phyloP scores from a whole-genome alignment of 1,139 yeast genomes.

The Hyphopichia wangnamkhiaoensis region DNA sequence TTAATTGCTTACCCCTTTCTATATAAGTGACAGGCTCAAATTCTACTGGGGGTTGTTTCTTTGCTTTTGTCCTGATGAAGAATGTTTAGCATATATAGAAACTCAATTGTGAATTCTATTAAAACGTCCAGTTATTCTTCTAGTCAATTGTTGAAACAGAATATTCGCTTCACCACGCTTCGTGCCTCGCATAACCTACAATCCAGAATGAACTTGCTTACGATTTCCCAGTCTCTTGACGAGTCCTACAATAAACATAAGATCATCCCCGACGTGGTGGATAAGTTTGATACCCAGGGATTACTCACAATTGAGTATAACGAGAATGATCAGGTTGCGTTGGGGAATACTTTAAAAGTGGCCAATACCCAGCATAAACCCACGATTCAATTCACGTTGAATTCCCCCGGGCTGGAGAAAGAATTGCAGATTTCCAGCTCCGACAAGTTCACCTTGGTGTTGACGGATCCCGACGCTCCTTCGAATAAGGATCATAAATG shows the following conservation, averaged over 20 bases:
- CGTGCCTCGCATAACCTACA: too few species aligned
- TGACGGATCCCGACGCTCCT: slow-evolving; percentile 96
- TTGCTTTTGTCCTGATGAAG: slow-evolving; percentile 1
- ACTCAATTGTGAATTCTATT: slow-evolving; percentile 7
- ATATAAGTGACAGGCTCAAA: slow-evolving; percentile 1
- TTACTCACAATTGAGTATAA: slow-evolving; percentile 50
- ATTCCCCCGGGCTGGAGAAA: slow-evolving; percentile 40
- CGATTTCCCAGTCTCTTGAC: slow-evolving; percentile 64
- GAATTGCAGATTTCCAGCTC: slow-evolving; percentile 41
- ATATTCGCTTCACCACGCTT: too few species aligned
- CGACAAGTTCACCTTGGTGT: slow-evolving; percentile 69
- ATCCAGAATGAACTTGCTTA: slow-evolving; percentile 42
- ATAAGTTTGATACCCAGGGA: slow-evolving; percentile 47
- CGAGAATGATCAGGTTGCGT: slow-evolving; percentile 62
- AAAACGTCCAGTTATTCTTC: too few species aligned
- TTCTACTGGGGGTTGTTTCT: not conserved
- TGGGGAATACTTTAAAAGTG: slow-evolving; percentile 74
- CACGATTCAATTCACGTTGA: slow-evolving; percentile 63
- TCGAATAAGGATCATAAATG: slow-evolving; percentile 77
- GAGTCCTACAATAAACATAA: slow-evolving; percentile 63
- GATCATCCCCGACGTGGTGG: slow-evolving; percentile 64
- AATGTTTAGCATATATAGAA: slow-evolving; percentile 9
- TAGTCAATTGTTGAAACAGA: too few species aligned
- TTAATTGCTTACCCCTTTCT: too few species aligned
- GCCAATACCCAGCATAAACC: slow-evolving; percentile 69